These are phyloP conservation scores for Novymonas esmeraldas DNA, from an alignment of 208 protist species.

Conservation along the genomic window DNA sequence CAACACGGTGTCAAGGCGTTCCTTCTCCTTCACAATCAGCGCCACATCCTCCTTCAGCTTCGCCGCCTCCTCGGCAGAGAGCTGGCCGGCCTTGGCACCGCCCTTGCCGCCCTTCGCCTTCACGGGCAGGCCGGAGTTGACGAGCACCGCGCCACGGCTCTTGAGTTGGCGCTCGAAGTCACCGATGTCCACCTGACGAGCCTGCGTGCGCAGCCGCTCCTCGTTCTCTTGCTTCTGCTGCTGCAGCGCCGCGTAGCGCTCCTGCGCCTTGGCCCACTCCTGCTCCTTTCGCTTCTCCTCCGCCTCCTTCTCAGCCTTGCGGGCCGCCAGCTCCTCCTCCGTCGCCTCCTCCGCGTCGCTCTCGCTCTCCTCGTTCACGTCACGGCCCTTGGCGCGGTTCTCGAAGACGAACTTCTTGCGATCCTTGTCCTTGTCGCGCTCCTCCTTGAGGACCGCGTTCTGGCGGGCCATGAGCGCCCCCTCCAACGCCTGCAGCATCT, in stretches of 20 bases:
- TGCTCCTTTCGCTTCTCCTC: slow-evolving; percentile 52
- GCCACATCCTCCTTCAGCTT: slow-evolving; percentile 65
- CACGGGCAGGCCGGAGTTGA: slow-evolving; percentile 48
- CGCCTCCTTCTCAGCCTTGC: slow-evolving; percentile 34
- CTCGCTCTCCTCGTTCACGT: slow-evolving; percentile 57
- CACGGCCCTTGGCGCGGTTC: slow-evolving; percentile 40
- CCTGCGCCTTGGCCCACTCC: slow-evolving; percentile 43
- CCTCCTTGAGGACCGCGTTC: slow-evolving; percentile 60
- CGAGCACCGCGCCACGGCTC: slow-evolving; percentile 56
- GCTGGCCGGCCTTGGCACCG: slow-evolving; percentile 41
- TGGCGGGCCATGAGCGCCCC: slow-evolving; percentile 48
- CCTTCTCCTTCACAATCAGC: slow-evolving; percentile 61
- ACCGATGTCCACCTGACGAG: slow-evolving; percentile 64
- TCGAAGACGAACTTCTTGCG: slow-evolving; percentile 53
- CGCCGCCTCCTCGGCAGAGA: slow-evolving; percentile 47
- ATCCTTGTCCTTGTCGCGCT: slow-evolving; percentile 66
- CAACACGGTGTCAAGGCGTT: slow-evolving; percentile 67
- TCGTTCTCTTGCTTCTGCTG: slow-evolving; percentile 70
- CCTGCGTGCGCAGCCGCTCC: slow-evolving; percentile 43
- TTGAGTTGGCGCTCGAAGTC: slow-evolving; percentile 62
- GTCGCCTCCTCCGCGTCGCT: slow-evolving; percentile 44
- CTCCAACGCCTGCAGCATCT: slow-evolving; percentile 49
- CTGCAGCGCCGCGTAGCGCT: slow-evolving; percentile 55
- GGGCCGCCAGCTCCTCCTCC: slow-evolving; percentile 34
- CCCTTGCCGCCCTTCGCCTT: slow-evolving; percentile 59